Conservation (phyloP, 2,329 filamentous ascomycete genomes). For the Sarocladium brachiariae region DNA sequence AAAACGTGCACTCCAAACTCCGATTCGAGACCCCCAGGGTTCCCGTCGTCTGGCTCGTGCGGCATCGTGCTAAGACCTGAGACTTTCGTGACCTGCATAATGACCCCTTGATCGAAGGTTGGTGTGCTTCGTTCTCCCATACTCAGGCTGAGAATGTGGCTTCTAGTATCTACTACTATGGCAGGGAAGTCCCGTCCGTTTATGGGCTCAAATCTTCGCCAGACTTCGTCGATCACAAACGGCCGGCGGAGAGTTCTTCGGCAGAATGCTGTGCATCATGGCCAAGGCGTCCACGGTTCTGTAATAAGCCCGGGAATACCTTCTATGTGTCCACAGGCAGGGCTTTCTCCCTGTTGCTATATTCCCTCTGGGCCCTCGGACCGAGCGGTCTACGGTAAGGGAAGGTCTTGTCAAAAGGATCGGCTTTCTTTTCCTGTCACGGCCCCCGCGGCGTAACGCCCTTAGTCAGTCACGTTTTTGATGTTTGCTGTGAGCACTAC, state of each 20-base stretch:
- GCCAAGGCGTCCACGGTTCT: not conserved
- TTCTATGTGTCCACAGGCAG: not conserved
- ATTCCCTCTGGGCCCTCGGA: not conserved
- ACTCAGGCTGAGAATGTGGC: not conserved
- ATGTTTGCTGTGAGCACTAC: not conserved
- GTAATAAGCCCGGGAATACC: too few species aligned
- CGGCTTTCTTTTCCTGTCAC: not conserved
- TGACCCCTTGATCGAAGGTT: not conserved
- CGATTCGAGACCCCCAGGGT: not conserved
- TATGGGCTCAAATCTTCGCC: not conserved
- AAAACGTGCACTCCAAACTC: not conserved
- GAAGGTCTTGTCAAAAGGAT: not conserved
- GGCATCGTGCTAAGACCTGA: not conserved
- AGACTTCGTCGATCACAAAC: not conserved
- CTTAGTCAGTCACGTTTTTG: not conserved
- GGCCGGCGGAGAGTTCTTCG: conserved; percentile 1
- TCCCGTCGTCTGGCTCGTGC: not conserved
- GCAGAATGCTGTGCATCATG: conserved; percentile 4
- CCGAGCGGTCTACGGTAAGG: not conserved
- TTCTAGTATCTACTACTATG: not conserved
- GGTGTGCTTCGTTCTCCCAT: not conserved
- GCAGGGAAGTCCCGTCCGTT: too few species aligned
- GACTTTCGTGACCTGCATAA: not conserved
- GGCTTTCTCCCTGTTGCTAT: not conserved
- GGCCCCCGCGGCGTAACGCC: not conserved